Evolutionary conservation across 202 grass and related monocot species (phyloP), one percentile per base, ranked within the genome.

Genomic region (Setaria viridis): DNA sequence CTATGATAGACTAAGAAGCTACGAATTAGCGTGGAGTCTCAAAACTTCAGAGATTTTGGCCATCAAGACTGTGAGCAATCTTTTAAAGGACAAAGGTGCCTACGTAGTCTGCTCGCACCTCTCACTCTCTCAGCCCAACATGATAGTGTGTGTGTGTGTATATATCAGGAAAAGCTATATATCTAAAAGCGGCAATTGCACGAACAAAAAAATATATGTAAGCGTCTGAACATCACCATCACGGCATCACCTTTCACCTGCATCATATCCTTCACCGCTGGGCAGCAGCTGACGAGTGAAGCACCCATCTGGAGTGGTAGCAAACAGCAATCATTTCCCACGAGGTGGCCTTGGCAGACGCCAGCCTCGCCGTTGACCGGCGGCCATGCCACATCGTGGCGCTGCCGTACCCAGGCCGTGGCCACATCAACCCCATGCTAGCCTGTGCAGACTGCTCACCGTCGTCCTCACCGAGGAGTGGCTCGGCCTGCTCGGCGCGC

Each of bases 391-490:
- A 62, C 57, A 10, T 58, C 8, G 56, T 58, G 56, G 56, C 56
- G n/a, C n/a, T 60, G 58, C 58, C 58, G 58, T 60, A 60, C 58
- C 58, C 58, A 29, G 67, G 9, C 67, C 41, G 16, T 21, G 66
- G 33, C 15, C 33, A 41, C 64, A 41, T 67, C 35, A 41, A 67
- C 35, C 34, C 35, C 34, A 20, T 41, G 64, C 34, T 42, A 43
- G 21, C 57, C 57, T 29, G n/a, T 29, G 57, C 57, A n/a, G n/a
- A 11, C 57, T 60, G 9, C 57, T 60, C n/a, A n/a, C 57, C 57
- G 56, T 90, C 62, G 83, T 92, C 20, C 57, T 94, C 67, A 97
- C 91, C 4, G 94, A 97, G 70, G 94, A 97, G 76, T 94, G 91
- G 91, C 84, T 65, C 77, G 84, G 76, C 67, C 86, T 94, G 60